Conservation (phyloP, 192 early-diverging fungal species). For the Rhizophagus prolifer region DNA sequence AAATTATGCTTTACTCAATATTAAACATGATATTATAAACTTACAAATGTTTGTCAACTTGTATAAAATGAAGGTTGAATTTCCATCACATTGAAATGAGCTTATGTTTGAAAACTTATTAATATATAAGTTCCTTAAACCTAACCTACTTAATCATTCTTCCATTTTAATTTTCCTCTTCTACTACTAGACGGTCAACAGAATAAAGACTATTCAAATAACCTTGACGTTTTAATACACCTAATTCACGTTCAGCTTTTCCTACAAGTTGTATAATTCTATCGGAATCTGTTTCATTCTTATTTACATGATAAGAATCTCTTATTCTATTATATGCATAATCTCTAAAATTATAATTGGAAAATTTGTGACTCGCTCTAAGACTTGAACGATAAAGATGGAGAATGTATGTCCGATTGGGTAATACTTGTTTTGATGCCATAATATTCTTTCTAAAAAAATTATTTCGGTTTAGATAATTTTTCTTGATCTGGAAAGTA, state of each 20-base stretch:
- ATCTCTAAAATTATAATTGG: conserved; percentile 86
- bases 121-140: no score
- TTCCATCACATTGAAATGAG: no score
- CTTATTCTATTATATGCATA: conserved; percentile 78
- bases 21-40: no score
- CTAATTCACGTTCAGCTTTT: conserved; percentile 67
- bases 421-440: not conserved
- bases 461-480: not conserved
- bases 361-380: conserved; percentile 69
- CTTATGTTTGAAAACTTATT: no score
- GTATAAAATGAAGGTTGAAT: no score
- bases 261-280: conserved; percentile 53
- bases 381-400: conserved; percentile 77
- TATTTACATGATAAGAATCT: conserved; percentile 75
- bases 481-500: not conserved
- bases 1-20: no score
- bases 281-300: conserved; percentile 53
- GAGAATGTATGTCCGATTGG: conserved; percentile 61
- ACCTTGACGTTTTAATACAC: conserved; percentile 75
- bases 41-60: no score
- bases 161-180: conserved; percentile 32
- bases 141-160: no score
- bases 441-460: not conserved
- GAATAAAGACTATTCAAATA: conserved; percentile 72
- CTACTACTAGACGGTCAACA: conserved; percentile 69